A percentile compares a stretch with the other conserved stretches of the same genome.
Conservation (phyloP, 306 rosid genomes). For the Cucurbita pepo region DNA sequence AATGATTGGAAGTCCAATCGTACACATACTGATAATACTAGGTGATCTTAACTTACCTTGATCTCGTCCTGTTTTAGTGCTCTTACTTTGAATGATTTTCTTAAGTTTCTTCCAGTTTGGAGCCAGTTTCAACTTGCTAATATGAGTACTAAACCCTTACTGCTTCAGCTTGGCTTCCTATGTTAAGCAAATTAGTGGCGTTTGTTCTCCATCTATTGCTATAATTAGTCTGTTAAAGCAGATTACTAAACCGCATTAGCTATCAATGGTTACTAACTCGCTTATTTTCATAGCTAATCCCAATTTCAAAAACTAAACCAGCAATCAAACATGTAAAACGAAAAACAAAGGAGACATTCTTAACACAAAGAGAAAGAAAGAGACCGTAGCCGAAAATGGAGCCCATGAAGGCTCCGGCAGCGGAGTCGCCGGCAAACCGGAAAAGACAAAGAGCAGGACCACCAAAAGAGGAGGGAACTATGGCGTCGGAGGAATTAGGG, state of each 20-base stretch:
- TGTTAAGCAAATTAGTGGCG: not conserved
- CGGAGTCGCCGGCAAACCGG: slow-evolving; percentile 63
- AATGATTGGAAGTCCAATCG: not conserved
- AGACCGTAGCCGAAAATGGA: slow-evolving; percentile 86
- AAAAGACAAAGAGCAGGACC: slow-evolving; percentile 56
- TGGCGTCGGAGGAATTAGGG: slow-evolving; percentile 30
- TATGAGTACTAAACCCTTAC: not conserved
- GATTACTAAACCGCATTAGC: not conserved
- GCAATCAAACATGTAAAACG: not conserved
- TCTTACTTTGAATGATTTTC: not conserved
- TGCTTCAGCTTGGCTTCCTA: not conserved
- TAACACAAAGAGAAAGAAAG: not conserved
- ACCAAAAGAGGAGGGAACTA: slow-evolving; percentile 20
- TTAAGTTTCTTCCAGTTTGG: not conserved
- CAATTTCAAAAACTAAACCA: not conserved
- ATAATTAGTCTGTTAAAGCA: not conserved
- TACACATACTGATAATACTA: not conserved
- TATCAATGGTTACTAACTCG: not conserved
- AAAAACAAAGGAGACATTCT: not conserved
- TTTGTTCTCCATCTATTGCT: not conserved
- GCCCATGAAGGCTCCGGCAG: slow-evolving; percentile 89
- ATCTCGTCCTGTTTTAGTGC: not conserved
- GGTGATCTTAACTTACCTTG: not conserved
- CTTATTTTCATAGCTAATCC: not conserved
- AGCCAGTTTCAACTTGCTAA: not conserved